Base-by-base conservation (phyloP, 495 filamentous ascomycete genomes). In the Aspergillus bridgeri region DNA sequence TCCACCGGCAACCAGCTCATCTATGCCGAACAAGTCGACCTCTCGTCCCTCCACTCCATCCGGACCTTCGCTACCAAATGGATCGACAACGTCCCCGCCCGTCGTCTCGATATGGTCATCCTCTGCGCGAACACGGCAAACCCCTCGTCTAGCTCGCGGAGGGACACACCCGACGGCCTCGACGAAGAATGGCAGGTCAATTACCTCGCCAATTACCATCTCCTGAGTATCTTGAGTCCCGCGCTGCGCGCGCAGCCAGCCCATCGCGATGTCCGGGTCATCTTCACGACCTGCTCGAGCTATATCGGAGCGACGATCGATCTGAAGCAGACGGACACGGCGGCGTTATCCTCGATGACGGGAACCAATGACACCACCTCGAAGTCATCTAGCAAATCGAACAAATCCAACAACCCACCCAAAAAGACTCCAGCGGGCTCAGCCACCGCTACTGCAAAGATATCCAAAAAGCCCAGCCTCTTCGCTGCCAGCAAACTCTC, bases 21-120 rank as follows among this genome's bases (percentile, higher is more conserved):
- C 63, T 97, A 92, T 64, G 92, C 95, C 54, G 94, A 99, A 70
- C 88, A 95, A 69, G 90, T 94, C 33, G 92, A 99, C 61, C 85
- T 99, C 43, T 73, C 87, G 23, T 92, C 89, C 13, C 77, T 98
- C 18, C 83, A 96, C 65, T 92, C 88, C 58, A 86, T 99, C 56
- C 89, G 94, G 22, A 79, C 86, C 57, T 99, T 99, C 67, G 94
- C 94, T n/a, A 99, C 94, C 3, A 92, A 92, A 75, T 99, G 95
- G 91, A 89, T 98, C 62, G 92, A 99, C 72, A 99, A 98, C 69
- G 83, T 86, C 24, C 92, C 95, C 0, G 89, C 92, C 20, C 84
- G 94, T 42, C 83, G 94, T n/a, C 77, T 99, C 5, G 94, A 99
- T 70, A 91, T 93, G 85, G 75, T 99, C 21, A 85, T 99, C 46